Base-by-base conservation (phyloP, 2,329 filamentous ascomycete species). In the Tolypocladium inflatum region DNA sequence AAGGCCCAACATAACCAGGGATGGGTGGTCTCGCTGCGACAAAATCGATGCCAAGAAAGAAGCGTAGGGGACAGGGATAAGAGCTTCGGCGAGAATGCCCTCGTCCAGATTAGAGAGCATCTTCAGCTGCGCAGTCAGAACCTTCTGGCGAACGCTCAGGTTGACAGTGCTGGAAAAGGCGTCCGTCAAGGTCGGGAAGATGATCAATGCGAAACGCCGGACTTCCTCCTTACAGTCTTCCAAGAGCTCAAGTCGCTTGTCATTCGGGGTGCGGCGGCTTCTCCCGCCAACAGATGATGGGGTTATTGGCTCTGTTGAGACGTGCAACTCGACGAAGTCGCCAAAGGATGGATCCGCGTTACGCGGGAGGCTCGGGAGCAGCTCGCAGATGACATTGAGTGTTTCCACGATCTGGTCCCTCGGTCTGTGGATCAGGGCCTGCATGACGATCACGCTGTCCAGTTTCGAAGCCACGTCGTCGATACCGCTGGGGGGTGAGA, bases 101-200 rank as follows among this genome's bases (percentile, higher is more conserved):
- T 85, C 86, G 65, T 97, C 91, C n/a, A 99, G 76, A 63, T 97
- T 96, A 15, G 91, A 96, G 11, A 99, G 81, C 91, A 99, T 97
- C 76, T 97, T 97, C 51, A 97, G 77, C 68, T 99, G 94, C n/a
- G 93, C 94, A 23, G 86, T 90, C 39, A 99, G 80, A 3, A 99
- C 94, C 74, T 96, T 97, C 69, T 97, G 91, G 26, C 95, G 88
- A 45, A 99, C 94, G 58, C 85, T 91, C 19, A 97, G 76, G 68
- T 99, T 99, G 62, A 99, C 93, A 0, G 94, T 99, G 72, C 94
- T 97, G 13, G 94, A 97, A 69, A 96, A 99, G 0, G 92, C 93
- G 71, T 99, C 92, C 37, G 94, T 97, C 61, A 99, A 77, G 2
- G 94, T 99, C 0, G 94, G 94, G 62, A 99, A 88, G 13, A 99